phyloP scores from a whole-genome alignment of 1,284 basidiomycete genomes.

The Trametes hirsuta region DNA sequence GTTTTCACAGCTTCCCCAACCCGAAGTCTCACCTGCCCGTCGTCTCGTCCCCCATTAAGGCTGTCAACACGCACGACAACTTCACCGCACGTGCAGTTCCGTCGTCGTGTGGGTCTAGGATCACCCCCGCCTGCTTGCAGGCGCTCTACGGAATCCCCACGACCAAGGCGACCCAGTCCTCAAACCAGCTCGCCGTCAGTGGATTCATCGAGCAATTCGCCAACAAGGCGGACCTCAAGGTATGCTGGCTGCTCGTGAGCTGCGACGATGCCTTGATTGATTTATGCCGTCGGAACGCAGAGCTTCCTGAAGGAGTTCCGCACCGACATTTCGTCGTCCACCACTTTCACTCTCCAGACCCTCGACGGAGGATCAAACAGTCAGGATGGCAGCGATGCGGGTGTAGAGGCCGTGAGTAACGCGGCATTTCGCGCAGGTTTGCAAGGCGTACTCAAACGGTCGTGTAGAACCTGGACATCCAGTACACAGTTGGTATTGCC shows the following conservation, averaged over 20 bases:
- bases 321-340: conserved; percentile 36
- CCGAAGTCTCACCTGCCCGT: conserved; percentile 22
- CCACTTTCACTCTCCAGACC: conserved; percentile 41
- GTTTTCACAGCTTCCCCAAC: conserved; percentile 24
- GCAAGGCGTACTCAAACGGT: conserved; percentile 19
- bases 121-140: conserved; percentile 59
- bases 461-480: conserved; percentile 56
- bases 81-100: conserved; percentile 25
- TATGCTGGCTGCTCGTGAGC: conserved; percentile 12
- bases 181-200: conserved; percentile 56
- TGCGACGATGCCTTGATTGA: neutral
- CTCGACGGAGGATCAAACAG: conserved; percentile 53
- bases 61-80: conserved; percentile 1
- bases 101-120: conserved; percentile 40
- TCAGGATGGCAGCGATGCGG: conserved; percentile 35
- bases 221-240: conserved; percentile 50
- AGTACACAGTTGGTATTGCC: conserved; percentile 60
- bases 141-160: conserved; percentile 54
- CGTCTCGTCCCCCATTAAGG: conserved; percentile 17
- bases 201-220: conserved; percentile 60
- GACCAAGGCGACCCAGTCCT: conserved; percentile 43
- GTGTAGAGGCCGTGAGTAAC: conserved; percentile 49
- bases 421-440: conserved; percentile 29
- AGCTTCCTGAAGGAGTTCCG: conserved; percentile 33
- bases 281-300: conserved; percentile 6